Evolutionary conservation across 1,284 basidiomycete species (phyloP).

Genomic region (Austroboletus niveus): DNA sequence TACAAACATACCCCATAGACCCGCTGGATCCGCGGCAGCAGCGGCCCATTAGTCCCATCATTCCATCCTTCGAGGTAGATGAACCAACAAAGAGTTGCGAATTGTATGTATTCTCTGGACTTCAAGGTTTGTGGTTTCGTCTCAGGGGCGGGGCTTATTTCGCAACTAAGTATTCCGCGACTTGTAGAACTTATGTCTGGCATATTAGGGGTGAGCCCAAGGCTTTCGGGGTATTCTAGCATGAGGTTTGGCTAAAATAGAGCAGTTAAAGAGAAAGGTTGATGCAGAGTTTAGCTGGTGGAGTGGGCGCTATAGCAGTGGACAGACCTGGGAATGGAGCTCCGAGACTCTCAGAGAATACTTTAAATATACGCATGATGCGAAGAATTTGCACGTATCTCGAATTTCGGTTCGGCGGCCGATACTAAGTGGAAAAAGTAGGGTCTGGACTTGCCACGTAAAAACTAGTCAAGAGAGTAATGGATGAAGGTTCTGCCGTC

Average conservation of each 20-base stretch:
- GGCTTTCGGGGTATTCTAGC: not conserved
- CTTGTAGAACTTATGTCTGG: not conserved
- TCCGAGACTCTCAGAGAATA: too few relatives aligned
- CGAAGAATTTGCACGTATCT: too few relatives aligned
- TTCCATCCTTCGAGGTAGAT: conserved; percentile 26
- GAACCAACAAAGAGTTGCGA: conserved; percentile 21
- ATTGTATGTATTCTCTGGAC: conserved; percentile 21
- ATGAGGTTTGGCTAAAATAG: not conserved
- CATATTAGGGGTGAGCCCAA: not conserved
- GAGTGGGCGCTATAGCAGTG: too few relatives aligned
- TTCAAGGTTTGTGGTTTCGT: conserved; percentile 5
- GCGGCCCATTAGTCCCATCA: conserved; percentile 23
- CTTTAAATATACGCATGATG: too few relatives aligned
- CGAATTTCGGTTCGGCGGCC: too few relatives aligned
- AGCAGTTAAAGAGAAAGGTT: not conserved
- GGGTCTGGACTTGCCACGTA: too few relatives aligned
- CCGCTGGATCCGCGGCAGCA: conserved; percentile 27
- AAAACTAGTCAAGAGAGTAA: too few relatives aligned
- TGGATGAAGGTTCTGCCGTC: too few relatives aligned
- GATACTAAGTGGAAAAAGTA: too few relatives aligned
- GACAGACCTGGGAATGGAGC: too few relatives aligned
- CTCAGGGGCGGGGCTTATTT: not conserved
- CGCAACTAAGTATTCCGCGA: not conserved
- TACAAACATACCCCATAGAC: conserved; percentile 20
- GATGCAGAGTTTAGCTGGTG: too few relatives aligned